Base-by-base conservation (phyloP, 2,329 filamentous ascomycete species). In the Aspergillus puulaauensis region DNA sequence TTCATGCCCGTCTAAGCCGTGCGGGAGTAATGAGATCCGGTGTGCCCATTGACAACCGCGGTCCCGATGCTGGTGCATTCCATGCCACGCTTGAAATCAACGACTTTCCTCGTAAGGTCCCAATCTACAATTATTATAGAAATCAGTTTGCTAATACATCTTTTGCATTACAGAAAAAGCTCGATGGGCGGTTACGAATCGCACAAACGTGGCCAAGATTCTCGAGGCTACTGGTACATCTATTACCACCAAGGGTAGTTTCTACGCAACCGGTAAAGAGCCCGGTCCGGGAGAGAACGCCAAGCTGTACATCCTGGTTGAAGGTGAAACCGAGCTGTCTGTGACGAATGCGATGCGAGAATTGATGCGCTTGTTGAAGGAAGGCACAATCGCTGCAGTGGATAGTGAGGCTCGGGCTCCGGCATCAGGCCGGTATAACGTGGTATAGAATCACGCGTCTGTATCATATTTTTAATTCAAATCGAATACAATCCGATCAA, bases 11-110 rank as follows among this genome's bases (percentile, higher is more conserved):
- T 64, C 83, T 99, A 40, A 93, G 91, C 69, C 91, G 91, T 66
- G 91, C 91, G 35, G 93, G 93, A 37, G 90, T 95, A 72, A 88
- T 97, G 68, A 89, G 95, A 59, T 89, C 91, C 4, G 95, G 95
- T 14, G 93, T 96, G 61, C 92, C 95, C 7, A 96, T 97, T 71
- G 95, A 99, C 79, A 99, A 99, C 79, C 97, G 97, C 76, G 95
- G 95, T 1, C 95, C 95, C 0, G 95, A 99, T 74, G 95, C 95
- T 3, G 95, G 95, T 52, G 92, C 93, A 0, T 99, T 92, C 83
- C 95, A 99, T 74, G 93, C 95, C 15, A 98, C 93, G 4, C 82
- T 99, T 61, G 95, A 98, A 76, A 99, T 99, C 84, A 99, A 99
- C 76, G 95, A 99, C 77, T 98, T 98, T 76, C 95, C 95, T 35